Evolutionary conservation across 2,329 filamentous ascomycete genomes (phyloP).

Genomic region (Penicillium sp.): DNA sequence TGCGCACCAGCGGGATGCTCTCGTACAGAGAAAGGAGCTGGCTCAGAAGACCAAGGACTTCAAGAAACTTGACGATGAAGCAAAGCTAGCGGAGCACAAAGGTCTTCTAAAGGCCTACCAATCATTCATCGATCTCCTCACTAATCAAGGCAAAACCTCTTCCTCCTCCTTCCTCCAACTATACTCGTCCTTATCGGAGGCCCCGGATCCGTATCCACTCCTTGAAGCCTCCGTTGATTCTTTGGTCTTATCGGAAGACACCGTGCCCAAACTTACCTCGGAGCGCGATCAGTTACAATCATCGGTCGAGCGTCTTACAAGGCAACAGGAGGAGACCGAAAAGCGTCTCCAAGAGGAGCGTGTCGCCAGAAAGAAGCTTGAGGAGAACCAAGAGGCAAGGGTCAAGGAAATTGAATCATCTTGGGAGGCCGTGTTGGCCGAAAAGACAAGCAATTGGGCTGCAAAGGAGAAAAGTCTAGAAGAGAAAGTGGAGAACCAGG

Average conservation of each 20-base stretch:
- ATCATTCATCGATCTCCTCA: constrained; percentile 93
- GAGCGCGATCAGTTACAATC: constrained; percentile 89
- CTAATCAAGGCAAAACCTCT: constrained; percentile 92
- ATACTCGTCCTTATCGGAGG: constrained; percentile 92
- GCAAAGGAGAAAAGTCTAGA: constrained; percentile 89
- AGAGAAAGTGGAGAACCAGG: constrained; percentile 93
- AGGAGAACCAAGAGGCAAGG: constrained; percentile 75
- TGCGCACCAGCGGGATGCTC: constrained; percentile 88
- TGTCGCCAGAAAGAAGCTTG: constrained; percentile 71
- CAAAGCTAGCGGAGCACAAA: constrained; percentile 88
- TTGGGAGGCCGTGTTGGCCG: constrained; percentile 85
- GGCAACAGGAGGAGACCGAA: constrained; percentile 83
- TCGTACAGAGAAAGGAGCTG: constrained; percentile 92
- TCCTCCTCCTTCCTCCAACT: constrained; percentile 91
- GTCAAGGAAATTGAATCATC: constrained; percentile 89
- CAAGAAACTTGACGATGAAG: constrained; percentile 85
- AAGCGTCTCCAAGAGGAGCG: constrained; percentile 78
- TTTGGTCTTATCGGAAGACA: constrained; percentile 88
- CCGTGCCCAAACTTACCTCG: constrained; percentile 81
- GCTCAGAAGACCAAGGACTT: constrained; percentile 99
- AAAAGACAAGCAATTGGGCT: constrained; percentile 96
- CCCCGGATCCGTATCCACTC: constrained; percentile 92
- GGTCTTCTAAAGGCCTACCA: constrained; percentile 93
- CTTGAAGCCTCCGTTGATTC: constrained; percentile 96
- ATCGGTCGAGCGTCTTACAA: constrained; percentile 73